Base-by-base conservation (phyloP, 2,329 filamentous ascomycete species). In the Claviceps africana region DNA sequence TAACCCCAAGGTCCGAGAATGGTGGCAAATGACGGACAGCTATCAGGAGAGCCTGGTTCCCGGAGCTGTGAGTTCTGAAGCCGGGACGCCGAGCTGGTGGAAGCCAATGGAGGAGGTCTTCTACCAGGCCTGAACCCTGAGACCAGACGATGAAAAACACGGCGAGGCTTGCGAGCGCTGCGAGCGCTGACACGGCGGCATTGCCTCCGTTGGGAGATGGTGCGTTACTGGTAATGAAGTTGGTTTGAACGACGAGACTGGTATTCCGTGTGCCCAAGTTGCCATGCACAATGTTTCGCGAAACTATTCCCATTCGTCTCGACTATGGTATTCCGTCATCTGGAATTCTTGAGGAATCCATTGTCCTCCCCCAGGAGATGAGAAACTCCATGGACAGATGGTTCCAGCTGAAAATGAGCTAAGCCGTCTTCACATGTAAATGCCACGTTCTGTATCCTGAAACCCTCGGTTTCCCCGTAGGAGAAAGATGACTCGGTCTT, bases 11-110 rank as follows among this genome's bases (percentile, higher is more conserved):
- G 83, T 90, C 35, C 76, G 79, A 52, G 81, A 85, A 65, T 91
- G 86, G 87, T 91, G 86, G 86, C 71, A 71, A 53, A 83, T 90
- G 81, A 90, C 86, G 48, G 86, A 91, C 65, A 72, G 73, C 15
- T 87, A 82, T 73, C 86, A 90, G 68, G 82, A 81, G 65, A 76
- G 72, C 45, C 62, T 85, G 31, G 77, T 83, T 1, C 72, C 75
- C 0, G 81, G 79, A 0, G 80, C 79, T 2, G 73, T 70, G 59
- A 75, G 73, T 55, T 82, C 79, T 55, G 74, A 77, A 57, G 72
- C 75, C 6, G 81, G 79, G 2, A 73, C 73, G 57, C 77, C 77
- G n/a, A 63, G 73, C 11, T 86, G 83, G 83, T 87, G 83, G 83
- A 81, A 77, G 61, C 75, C 74, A 2, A 63, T 83, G 21, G 81